phyloP scores from a whole-genome alignment of 2,329 filamentous ascomycete species.

The Aureobasidium sp. region DNA sequence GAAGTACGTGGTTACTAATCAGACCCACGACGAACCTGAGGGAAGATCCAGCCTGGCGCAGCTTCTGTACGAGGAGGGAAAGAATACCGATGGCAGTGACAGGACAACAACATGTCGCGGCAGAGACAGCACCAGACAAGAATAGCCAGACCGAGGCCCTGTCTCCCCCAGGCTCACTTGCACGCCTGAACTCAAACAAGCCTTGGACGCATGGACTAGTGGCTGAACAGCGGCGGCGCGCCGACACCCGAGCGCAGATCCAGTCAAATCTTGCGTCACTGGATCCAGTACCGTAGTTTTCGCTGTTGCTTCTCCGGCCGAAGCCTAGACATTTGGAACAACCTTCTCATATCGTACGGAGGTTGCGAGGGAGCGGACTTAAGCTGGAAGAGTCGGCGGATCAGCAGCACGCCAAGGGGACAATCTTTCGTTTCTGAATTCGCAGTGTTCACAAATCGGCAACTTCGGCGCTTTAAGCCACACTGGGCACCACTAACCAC shows the following conservation, averaged over 20 bases:
- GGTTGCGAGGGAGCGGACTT: neutral
- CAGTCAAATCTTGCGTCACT: neutral
- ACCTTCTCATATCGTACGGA: neutral
- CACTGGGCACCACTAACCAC: neutral
- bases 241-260: conserved; percentile 4
- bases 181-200: conserved; percentile 10
- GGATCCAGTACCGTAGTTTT: neutral
- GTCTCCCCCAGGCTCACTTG: neutral
- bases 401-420: conserved; percentile 3
- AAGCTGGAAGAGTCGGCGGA: conserved; percentile 12
- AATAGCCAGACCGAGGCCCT: conserved; percentile 4
- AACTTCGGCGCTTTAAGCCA: neutral
- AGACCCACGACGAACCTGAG: neutral
- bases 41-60: neutral
- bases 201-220: neutral
- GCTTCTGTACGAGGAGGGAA: neutral
- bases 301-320: conserved; percentile 5
- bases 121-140: neutral
- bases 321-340: neutral
- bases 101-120: neutral
- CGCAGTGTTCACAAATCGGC: neutral
- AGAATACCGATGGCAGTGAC: neutral
- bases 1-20: neutral
- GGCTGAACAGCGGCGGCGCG: neutral
- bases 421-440: neutral